Evolutionary conservation across 2,329 filamentous ascomycete genomes (phyloP), one percentile per base, ranked within the genome.

Genomic region (Colletotrichum tanaceti): DNA sequence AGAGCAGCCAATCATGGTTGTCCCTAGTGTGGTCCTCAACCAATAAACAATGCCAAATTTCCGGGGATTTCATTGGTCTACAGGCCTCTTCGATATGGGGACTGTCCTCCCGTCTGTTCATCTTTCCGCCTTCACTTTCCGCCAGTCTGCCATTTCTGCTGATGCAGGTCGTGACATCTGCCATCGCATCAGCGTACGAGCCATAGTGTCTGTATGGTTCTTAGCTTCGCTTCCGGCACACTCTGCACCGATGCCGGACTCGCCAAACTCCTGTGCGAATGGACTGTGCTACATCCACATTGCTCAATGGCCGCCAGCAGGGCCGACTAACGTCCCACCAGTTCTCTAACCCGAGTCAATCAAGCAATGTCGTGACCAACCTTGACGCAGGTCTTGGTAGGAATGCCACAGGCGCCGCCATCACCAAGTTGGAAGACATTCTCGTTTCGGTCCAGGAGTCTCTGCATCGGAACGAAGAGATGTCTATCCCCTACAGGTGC

Each of bases 341-440:
- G 52, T 58, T 14, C 13, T 20, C 52, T 38, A 49, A 63, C 46
- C 18, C 22, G 9, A 63, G 32, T 39, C 50, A 46, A 14, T 13
- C 65, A 1, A 35, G 39, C 47, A 70, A 38, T 47, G 59, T 67
- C n/a, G 70, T 70, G 38, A 43, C 32, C 49, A 47, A 70, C 24
- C 58, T 55, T 7, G 44, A 64, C n/a, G 62, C 47, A 9, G 52
- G 49, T n/a, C 39, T 47, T 10, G 57, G 61, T 10, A 46, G 58
- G 18, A 52, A 52, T 22, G 68, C 75, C 28, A 64, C 72, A 2
- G 76, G 74, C 0, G 49, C 68, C 14, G 81, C 85, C 16, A 82
- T 89, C 32, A 75, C 79, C 50, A 85, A 82, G 63, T 87, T 91
- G 49, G 87, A 90, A 73, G 77, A 79, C 5, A 83, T 90, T 24